phyloP scores from a whole-genome alignment of 2,329 filamentous ascomycete species.

The Bimuria novae-zelandiae region DNA sequence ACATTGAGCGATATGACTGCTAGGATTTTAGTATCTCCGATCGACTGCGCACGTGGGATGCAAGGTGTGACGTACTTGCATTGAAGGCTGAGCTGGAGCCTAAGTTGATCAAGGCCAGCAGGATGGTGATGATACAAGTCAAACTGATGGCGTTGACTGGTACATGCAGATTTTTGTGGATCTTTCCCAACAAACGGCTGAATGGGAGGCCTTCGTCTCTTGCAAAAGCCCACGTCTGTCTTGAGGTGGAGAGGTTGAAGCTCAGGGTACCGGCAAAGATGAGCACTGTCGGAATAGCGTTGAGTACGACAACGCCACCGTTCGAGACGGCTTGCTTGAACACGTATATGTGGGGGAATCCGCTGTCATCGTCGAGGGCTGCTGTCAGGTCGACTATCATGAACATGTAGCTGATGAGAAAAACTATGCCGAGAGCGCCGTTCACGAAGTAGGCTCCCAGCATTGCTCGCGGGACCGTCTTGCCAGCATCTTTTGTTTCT shows the following conservation, averaged over 20 bases:
- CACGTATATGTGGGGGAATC: slow-evolving; percentile 44
- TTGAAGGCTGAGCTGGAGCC: too few relatives aligned
- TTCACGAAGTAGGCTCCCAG: slow-evolving; percentile 49
- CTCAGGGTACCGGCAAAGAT: slow-evolving; percentile 39
- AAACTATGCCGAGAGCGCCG: slow-evolving; percentile 41
- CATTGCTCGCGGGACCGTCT: slow-evolving; percentile 47
- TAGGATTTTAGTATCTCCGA: too few relatives aligned
- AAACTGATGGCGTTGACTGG: slow-evolving; percentile 40
- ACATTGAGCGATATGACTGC: slow-evolving; percentile 49
- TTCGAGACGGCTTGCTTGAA: slow-evolving; percentile 32
- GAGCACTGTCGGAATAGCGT: slow-evolving; percentile 36
- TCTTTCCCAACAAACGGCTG: slow-evolving; percentile 32
- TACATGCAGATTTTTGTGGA: slow-evolving; percentile 31
- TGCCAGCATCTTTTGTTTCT: slow-evolving; percentile 48
- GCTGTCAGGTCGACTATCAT: slow-evolving; percentile 38
- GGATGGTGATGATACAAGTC: slow-evolving; percentile 34
- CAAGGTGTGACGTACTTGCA: too few relatives aligned
- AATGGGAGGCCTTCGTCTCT: slow-evolving; percentile 43
- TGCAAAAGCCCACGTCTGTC: slow-evolving; percentile 45
- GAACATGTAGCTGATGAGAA: slow-evolving; percentile 41
- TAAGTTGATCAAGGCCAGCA: slow-evolving; percentile 48
- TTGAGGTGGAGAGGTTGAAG: slow-evolving; percentile 37
- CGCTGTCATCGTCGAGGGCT: slow-evolving; percentile 33
- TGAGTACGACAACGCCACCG: slow-evolving; percentile 35
- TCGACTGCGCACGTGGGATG: too few relatives aligned